Base-by-base conservation (phyloP, 345 rosid genomes). In the Lepidium aucheri region DNA sequence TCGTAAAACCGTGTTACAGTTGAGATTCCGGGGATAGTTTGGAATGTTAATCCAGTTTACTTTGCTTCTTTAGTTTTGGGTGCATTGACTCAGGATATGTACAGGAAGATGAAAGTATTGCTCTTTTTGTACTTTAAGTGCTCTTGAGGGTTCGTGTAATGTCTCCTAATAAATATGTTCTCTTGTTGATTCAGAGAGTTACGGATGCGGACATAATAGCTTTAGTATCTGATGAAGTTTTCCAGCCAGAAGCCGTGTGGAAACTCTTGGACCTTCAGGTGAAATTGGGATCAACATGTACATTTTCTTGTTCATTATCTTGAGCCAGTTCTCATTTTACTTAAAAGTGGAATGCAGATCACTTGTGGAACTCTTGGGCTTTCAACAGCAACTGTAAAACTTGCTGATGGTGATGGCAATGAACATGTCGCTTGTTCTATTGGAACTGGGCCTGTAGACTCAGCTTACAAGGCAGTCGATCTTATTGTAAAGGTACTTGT, bases 371-470 rank as follows among this genome's bases (percentile, higher is more conserved):
- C 93, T 65, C 89, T 88, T 30, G 95, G 86, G 52, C 95, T 94
- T 42, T 85, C 93, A 36, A 94, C 97, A 9, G 95, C 96, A 50
- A 90, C 99, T 7, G 96, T 94, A 45, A 90, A 94, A 75, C 96
- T 94, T 52, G 47, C 81, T 63, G 72, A 59, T 58, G 82, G 84
- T 65, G 77, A 82, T 66, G 99, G 99, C 41, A 58, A 72, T 56
- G 90, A 86, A 73, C 86, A 80, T 62, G 54, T 83, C 63, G 93
- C 95, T 51, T 94, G 97, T 69, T 77, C 99, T 44, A 77, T 87
- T 20, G 99, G 99, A 68, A 72, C 86, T 61, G 99, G 99, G 10
- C 97, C 99, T 12, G 96, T 94, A 22, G 99, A 94, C 83, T 86
- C 97, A 36, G 97, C 91, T n/a, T 94, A 90, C 81, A 94, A 90